Percentiles rank a stretch among this genome's conserved stretches.
Evolutionary conservation across 2,329 filamentous ascomycete genomes (phyloP).

Genomic region (Penicillium sp.): DNA sequence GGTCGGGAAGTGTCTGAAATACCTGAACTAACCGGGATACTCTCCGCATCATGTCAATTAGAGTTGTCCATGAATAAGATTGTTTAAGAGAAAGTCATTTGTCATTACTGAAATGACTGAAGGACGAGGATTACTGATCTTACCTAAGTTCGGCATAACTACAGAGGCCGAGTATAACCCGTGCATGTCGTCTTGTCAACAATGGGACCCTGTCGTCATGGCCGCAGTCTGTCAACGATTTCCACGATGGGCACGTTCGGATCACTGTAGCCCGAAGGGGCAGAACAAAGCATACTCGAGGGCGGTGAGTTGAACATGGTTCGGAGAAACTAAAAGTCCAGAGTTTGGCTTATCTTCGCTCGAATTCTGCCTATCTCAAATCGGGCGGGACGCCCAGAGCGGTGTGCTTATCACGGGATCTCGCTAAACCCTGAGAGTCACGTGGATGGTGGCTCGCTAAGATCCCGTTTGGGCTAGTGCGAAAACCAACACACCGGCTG

Average conservation of each 20-base stretch:
- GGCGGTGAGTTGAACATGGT: not conserved
- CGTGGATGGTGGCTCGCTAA: constrained; percentile 30
- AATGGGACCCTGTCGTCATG: constrained; percentile 22
- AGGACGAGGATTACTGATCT: no score
- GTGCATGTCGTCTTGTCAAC: not conserved
- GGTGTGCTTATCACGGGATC: constrained; percentile 22
- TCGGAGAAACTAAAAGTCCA: constrained; percentile 5
- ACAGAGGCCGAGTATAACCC: constrained; percentile 5
- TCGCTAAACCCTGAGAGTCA: constrained; percentile 30
- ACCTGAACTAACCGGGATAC: constrained; percentile 13
- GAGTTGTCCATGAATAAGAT: not conserved
- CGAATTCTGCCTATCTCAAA: constrained; percentile 19
- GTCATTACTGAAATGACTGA: not conserved
- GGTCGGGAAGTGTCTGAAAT: constrained; percentile 24
- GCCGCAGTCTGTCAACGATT: constrained; percentile 25
- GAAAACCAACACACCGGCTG: constrained; percentile 28
- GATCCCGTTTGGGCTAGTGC: constrained; percentile 35
- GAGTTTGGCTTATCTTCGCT: not conserved
- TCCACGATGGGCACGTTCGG: constrained; percentile 25
- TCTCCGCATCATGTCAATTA: not conserved
- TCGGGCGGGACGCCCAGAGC: constrained; percentile 20
- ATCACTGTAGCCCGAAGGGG: constrained; percentile 32
- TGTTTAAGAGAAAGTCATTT: not conserved
- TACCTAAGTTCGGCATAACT: not conserved
- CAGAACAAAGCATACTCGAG: constrained; percentile 6